Percentiles rank a stretch among this genome's conserved stretches.
Conservation (phyloP, 2,329 filamentous ascomycete species). For the Phaeosphaeriaceae sp. region DNA sequence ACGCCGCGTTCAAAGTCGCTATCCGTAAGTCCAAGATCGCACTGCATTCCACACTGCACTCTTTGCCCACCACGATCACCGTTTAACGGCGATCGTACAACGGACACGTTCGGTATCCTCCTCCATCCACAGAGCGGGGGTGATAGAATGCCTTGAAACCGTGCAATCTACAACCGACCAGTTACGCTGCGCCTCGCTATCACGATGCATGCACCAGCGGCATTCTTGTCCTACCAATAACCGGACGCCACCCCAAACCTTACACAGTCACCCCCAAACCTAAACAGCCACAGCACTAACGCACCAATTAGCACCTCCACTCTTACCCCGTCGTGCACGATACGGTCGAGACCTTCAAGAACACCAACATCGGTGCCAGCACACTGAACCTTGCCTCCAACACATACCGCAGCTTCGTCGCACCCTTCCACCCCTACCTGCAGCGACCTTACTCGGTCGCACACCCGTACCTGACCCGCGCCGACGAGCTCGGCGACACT, state of each 20-base stretch:
- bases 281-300: constrained; percentile 11
- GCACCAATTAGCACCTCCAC: constrained; percentile 71
- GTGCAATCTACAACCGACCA: constrained; percentile 15
- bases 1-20: constrained; percentile 48
- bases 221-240: constrained; percentile 11
- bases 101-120: not conserved
- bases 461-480: constrained; percentile 82
- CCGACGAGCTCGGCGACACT: constrained; percentile 63
- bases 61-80: not conserved
- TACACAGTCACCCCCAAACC: constrained; percentile 7
- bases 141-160: constrained; percentile 2
- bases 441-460: constrained; percentile 81
- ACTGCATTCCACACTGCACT: not conserved
- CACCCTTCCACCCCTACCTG: constrained; percentile 80
- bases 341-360: constrained; percentile 77
- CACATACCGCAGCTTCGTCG: constrained; percentile 77
- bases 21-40: constrained; percentile 39
- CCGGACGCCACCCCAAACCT: constrained; percentile 3
- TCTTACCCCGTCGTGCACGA: constrained; percentile 86
- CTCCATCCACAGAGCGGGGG: constrained; percentile 5
- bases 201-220: constrained; percentile 14
- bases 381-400: constrained; percentile 78
- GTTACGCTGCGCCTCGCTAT: constrained; percentile 8
- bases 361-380: constrained; percentile 82
- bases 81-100: not conserved